Evolutionary conservation across 768 basidiomycete genomes (phyloP).

Genomic region (Leccinum subgranulosum): DNA sequence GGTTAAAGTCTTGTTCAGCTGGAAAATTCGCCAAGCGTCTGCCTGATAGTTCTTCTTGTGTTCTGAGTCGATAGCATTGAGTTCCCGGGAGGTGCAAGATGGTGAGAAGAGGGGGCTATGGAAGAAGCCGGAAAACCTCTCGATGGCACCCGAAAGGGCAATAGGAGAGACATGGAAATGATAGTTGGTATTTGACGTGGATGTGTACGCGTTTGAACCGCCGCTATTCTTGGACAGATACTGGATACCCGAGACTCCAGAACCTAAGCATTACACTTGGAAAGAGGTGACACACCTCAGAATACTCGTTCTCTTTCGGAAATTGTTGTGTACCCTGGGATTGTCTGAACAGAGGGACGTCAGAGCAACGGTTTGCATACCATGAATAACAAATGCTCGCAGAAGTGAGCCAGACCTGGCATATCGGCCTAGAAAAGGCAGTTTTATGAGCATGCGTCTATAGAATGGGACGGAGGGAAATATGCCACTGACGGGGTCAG

Average conservation of each 20-base stretch:
- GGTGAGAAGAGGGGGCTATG: slow-evolving; percentile 87
- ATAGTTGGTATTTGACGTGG: slow-evolving; percentile 89
- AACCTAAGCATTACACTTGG: background rate
- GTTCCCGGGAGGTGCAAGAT: slow-evolving; percentile 82
- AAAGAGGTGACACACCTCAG: slow-evolving; percentile 49
- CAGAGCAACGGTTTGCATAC: slow-evolving; percentile 40
- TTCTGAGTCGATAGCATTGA: slow-evolving; percentile 96
- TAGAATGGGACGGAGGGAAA: background rate
- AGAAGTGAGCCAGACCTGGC: slow-evolving; percentile 92
- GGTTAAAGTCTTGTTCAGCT: slow-evolving; percentile 85
- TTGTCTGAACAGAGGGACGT: background rate
- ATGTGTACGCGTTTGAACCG: slow-evolving; percentile 89
- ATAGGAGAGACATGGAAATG: slow-evolving; percentile 68
- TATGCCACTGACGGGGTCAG: slow-evolving; percentile 73
- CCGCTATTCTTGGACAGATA: slow-evolving; percentile 82
- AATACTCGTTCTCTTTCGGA: slow-evolving; percentile 93
- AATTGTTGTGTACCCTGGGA: slow-evolving; percentile 75
- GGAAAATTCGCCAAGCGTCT: slow-evolving; percentile 93
- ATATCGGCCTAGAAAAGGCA: slow-evolving; percentile 61
- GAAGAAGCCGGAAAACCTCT: slow-evolving; percentile 85
- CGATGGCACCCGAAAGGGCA: slow-evolving; percentile 65
- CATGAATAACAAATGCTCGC: slow-evolving; percentile 96
- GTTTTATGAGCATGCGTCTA: background rate
- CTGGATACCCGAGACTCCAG: slow-evolving; percentile 32
- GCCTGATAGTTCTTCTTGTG: slow-evolving; percentile 94